phyloP scores from a whole-genome alignment of 305 asterid species.

The Solanum chacoense region DNA sequence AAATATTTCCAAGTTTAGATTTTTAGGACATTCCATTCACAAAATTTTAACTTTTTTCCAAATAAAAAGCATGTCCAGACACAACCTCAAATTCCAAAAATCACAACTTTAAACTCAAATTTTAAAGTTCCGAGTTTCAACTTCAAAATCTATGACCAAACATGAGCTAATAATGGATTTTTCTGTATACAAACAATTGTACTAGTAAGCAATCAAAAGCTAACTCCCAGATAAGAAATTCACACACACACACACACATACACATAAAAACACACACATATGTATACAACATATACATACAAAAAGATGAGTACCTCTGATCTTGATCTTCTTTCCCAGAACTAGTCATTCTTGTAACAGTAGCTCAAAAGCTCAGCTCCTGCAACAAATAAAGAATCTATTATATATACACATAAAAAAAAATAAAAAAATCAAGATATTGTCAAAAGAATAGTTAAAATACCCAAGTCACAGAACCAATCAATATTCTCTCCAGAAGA shows the following conservation, averaged over 20 bases:
- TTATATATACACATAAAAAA: neutral
- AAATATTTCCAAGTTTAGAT: neutral
- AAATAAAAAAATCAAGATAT: neutral
- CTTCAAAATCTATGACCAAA: neutral
- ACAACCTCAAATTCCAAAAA: neutral
- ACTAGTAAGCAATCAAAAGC: neutral
- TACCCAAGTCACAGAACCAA: neutral
- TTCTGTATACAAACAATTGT: neutral
- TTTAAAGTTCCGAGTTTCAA: neutral
- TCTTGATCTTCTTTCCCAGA: slow-evolving; percentile 46
- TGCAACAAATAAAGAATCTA: neutral
- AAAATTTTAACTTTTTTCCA: neutral
- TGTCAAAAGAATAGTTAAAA: neutral
- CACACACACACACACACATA: neutral
- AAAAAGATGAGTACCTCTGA: slow-evolving; percentile 31
- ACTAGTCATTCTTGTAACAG: slow-evolving; percentile 28
- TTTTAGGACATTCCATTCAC: neutral
- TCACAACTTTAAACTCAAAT: neutral
- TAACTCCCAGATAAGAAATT: neutral
- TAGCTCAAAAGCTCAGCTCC: slow-evolving; percentile 10
- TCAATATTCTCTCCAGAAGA: neutral
- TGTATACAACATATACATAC: neutral
- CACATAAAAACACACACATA: neutral
- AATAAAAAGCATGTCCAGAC: neutral
- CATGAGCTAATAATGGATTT: neutral